Evolutionary conservation across 768 basidiomycete genomes (phyloP), one percentile per base, ranked within the genome.

Genomic region (Psilocybe subaeruginosa): DNA sequence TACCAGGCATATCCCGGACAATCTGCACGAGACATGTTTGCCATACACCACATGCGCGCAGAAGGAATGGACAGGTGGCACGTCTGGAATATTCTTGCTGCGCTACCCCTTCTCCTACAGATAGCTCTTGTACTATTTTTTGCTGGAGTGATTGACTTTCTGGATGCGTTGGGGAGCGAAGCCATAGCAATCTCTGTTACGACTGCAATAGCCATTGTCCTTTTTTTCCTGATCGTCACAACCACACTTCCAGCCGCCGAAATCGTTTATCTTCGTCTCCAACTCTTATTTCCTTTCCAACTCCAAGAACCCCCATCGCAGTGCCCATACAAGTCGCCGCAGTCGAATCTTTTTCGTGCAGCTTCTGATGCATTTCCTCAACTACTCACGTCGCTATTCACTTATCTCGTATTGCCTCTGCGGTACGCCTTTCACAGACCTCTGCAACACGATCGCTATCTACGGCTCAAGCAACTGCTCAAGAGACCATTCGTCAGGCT

Each of bases 71-170:
- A 64, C 8, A 55, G 51, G n/a, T 74, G 70, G 67, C 57, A 64
- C 16, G 66, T 72, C 23, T 66, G 63, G 1, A 48, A 50, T 12
- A 67, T 71, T 23, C 51, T 74, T 4, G 39, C 66, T 2, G 51
- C 63, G 8, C 66, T 74, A 16, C 72, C 71, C 1, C 57, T 72
- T 11, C 58, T 74, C 4, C 63, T 74, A 14, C 67, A 73, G 41
- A 12, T 63, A 8, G 64, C 70, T 6, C 54, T 74, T 16, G 60
- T 69, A 4, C 63, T 72, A 6, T 72, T 74, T 54, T 68, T 72
- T 33, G 59, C 64, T 12, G 71, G 70, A 3, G 54, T 72, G 29
- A 47, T 72, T 17, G 64, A 67, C 17, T 60, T 71, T 5, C 62
- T 72, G 17, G 68, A 64, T 64, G 48, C 62, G 3, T 41, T 71